Percentiles rank a stretch among this genome's conserved stretches.
Conservation (phyloP, 1,284 basidiomycete genomes). For the Sphaerobolus stellatus region DNA sequence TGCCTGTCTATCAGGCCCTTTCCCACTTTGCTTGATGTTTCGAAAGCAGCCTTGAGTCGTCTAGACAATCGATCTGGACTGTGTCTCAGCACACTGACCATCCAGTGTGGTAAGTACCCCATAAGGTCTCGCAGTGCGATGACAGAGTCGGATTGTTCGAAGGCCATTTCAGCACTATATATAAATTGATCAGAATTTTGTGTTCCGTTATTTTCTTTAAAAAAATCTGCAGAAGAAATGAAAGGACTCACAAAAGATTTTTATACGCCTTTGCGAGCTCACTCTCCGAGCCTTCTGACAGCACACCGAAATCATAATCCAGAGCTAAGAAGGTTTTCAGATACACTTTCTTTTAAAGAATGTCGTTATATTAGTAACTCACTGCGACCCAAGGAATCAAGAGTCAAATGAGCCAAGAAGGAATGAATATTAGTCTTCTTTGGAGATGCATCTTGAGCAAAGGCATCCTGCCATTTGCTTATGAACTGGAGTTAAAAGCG, state of each 20-base stretch:
- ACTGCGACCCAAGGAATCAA: neutral
- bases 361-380: neutral
- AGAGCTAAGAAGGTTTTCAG: constrained; percentile 34
- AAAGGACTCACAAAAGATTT: constrained; percentile 30
- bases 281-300: constrained; percentile 12
- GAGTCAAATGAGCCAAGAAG: neutral
- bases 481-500: no score
- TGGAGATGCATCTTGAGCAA: neutral
- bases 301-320: constrained; percentile 39
- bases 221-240: no score
- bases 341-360: neutral
- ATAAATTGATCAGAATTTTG: no score
- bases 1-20: neutral
- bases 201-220: no score
- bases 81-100: neutral
- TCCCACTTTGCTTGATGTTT: neutral
- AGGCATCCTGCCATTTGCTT: no score
- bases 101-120: neutral
- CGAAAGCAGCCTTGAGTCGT: neutral
- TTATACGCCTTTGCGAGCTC: constrained; percentile 24
- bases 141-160: neutral
- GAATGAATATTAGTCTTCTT: neutral
- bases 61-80: neutral
- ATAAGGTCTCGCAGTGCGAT: neutral
- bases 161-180: neutral